Evolutionary conservation across 2,329 filamentous ascomycete species (phyloP).

Genomic region (Colletotrichum liriopes): DNA sequence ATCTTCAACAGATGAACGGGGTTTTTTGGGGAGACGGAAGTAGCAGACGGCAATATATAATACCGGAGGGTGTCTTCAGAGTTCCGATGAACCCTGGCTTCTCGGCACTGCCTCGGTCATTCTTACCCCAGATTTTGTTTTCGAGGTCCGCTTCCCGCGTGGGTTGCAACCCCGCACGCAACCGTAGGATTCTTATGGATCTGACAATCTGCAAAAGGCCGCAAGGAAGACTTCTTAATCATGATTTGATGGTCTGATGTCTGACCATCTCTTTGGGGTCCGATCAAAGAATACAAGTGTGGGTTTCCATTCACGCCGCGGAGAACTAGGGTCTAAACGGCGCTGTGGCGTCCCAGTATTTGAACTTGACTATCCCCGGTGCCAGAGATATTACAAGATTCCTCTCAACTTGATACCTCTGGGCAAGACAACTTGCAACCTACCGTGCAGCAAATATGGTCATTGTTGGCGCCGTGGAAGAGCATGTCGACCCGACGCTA

Average conservation of each 20-base stretch:
- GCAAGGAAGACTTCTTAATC: neutral
- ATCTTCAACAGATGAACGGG: neutral
- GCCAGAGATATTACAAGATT: neutral
- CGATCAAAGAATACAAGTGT: neutral
- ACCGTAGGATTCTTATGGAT: constrained; percentile 3
- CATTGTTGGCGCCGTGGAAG: constrained; percentile 54
- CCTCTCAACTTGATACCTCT: neutral
- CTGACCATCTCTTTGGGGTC: neutral
- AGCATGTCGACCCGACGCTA: constrained; percentile 53
- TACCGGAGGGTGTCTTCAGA: neutral
- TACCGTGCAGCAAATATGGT: constrained; percentile 46
- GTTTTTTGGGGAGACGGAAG: neutral
- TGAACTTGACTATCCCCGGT: constrained; percentile 2
- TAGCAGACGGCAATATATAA: constrained; percentile 19
- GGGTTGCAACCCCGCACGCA: constrained; percentile 31
- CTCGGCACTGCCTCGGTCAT: constrained; percentile 31
- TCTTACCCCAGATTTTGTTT: constrained; percentile 34
- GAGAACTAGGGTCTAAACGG: neutral
- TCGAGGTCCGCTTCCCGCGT: constrained; percentile 8
- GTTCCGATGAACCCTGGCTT: constrained; percentile 15
- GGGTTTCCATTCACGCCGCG: neutral
- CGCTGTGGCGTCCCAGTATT: constrained; percentile 12
- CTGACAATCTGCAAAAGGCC: constrained; percentile 5
- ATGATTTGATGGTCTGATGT: constrained; percentile 26
- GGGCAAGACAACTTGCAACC: neutral